Conservation (phyloP, 192 early-diverging fungal genomes). For the Coemansia sp. region DNA sequence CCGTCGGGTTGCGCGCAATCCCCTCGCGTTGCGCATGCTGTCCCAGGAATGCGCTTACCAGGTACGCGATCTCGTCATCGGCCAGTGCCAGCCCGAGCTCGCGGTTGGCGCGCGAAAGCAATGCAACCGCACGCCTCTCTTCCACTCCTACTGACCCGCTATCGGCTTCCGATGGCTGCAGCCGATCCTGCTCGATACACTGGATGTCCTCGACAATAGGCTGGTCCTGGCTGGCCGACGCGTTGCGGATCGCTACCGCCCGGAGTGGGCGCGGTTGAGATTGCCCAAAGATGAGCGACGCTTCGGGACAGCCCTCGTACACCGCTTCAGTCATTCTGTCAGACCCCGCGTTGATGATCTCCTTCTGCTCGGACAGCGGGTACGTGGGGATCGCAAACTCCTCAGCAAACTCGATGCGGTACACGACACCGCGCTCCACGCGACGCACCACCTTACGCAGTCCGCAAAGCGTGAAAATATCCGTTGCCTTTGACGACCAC, state of each 20-base stretch:
- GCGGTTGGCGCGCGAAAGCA: conserved; percentile 78
- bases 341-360: conserved; percentile 57
- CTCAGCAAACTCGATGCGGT: conserved; percentile 58
- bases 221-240: not conserved
- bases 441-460: conserved; percentile 68
- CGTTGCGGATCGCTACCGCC: conserved; percentile 55
- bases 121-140: conserved; percentile 35
- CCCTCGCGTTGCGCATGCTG: conserved; percentile 37
- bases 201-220: conserved; percentile 24
- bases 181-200: conserved; percentile 18
- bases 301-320: conserved; percentile 62
- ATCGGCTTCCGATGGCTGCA: not conserved
- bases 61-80: conserved; percentile 95
- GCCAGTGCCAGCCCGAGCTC: conserved; percentile 92
- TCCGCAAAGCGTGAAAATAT: conserved; percentile 92
- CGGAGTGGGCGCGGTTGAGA: conserved; percentile 62
- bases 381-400: conserved; percentile 15
- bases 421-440: conserved; percentile 88
- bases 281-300: conserved; percentile 69
- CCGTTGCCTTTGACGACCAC: conserved; percentile 99
- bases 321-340: conserved; percentile 97
- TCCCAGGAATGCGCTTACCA: conserved; percentile 78
- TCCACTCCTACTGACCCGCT: not conserved
- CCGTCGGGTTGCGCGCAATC: conserved; percentile 87
- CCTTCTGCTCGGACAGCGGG: conserved; percentile 54